Conservation (phyloP, 2,329 filamentous ascomycete species). For the Atkinsonella texensis region DNA sequence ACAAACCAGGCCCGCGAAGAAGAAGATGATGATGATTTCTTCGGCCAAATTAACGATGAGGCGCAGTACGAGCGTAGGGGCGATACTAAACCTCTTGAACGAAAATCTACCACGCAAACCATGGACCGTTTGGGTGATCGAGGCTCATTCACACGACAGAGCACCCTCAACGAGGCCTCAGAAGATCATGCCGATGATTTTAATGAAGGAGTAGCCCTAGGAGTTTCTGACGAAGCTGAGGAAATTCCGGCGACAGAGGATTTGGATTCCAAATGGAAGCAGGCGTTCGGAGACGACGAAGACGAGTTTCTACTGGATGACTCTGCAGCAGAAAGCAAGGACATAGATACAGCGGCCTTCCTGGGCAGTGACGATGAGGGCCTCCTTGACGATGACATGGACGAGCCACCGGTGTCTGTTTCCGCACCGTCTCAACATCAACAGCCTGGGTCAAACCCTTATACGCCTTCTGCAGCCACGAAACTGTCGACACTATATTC, state of each 20-base stretch:
- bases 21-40: conserved; percentile 51
- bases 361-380: conserved; percentile 79
- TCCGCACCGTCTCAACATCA: conserved; percentile 7
- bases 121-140: conserved; percentile 35
- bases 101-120: conserved; percentile 61
- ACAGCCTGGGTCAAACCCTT: conserved; percentile 13
- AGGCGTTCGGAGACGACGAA: conserved; percentile 66
- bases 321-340: conserved; percentile 26
- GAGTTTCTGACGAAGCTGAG: conserved; percentile 6
- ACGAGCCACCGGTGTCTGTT: conserved; percentile 22
- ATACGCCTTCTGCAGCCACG: conserved; percentile 14
- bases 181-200: conserved; percentile 16
- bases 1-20: conserved; percentile 31
- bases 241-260: conserved; percentile 39
- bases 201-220: conserved; percentile 5
- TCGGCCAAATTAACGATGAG: conserved; percentile 34
- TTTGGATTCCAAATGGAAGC: conserved; percentile 71
- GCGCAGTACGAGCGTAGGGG: conserved; percentile 9
- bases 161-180: conserved; percentile 19
- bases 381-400: conserved; percentile 59
- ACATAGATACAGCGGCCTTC: conserved; percentile 51
- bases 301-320: conserved; percentile 52
- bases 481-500: conserved; percentile 13
- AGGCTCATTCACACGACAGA: conserved; percentile 17
- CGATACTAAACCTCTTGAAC: conserved; percentile 31